Conservation (phyloP, 2,329 filamentous ascomycete genomes). For the Phialophora expanda region DNA sequence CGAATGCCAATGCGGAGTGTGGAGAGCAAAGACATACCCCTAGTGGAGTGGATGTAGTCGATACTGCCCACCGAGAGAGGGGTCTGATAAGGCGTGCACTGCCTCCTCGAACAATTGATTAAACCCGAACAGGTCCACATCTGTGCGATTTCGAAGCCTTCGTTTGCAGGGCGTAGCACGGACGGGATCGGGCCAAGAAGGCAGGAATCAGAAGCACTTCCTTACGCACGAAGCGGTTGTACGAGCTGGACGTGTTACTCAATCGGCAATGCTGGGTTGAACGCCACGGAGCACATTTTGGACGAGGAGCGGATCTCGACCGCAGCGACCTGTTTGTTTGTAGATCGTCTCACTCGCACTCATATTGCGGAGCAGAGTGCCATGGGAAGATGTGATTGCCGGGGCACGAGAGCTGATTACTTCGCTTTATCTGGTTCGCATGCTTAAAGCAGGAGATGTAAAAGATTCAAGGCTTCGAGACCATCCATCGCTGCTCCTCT, state of each 20-base stretch:
- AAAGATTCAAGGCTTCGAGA: neutral
- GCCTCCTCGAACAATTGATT: neutral
- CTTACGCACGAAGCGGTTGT: slow-evolving; percentile 1
- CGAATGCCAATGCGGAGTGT: neutral
- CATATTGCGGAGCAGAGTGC: neutral
- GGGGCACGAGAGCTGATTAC: neutral
- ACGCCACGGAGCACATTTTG: neutral
- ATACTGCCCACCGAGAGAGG: too few species aligned
- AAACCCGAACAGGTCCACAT: neutral
- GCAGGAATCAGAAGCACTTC: neutral
- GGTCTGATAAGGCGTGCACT: neutral
- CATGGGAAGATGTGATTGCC: neutral
- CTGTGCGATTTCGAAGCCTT: neutral
- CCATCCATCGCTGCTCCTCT: neutral
- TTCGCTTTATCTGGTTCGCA: neutral
- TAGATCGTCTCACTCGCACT: neutral
- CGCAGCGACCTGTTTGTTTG: neutral
- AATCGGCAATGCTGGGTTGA: neutral
- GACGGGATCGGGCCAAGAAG: neutral
- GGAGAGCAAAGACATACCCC: neutral
- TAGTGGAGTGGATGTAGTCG: too few species aligned
- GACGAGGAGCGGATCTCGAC: neutral
- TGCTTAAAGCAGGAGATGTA: neutral
- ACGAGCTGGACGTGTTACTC: neutral
- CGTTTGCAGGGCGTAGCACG: neutral